Conservation (phyloP, 2,329 filamentous ascomycete species). For the Sporothrix euskadiensis region DNA sequence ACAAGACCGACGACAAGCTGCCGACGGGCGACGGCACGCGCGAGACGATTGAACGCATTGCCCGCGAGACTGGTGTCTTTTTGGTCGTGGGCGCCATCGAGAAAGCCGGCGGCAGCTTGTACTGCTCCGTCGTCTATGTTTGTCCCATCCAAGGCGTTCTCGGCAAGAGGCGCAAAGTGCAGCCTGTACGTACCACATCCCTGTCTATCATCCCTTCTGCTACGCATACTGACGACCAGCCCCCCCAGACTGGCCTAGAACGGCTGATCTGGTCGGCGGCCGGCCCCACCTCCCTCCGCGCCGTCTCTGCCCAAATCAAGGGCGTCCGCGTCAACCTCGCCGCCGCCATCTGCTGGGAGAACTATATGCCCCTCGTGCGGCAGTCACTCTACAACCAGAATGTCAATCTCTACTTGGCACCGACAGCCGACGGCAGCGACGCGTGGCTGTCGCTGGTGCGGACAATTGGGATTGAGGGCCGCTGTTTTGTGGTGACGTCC, state of each 20-base stretch:
- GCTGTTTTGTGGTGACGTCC: conserved; percentile 80
- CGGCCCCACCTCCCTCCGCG: conserved; percentile 72
- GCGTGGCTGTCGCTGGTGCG: conserved; percentile 82
- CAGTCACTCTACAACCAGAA: conserved; percentile 86
- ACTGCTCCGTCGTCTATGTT: conserved; percentile 80
- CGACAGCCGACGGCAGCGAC: conserved; percentile 81
- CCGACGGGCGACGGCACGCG: conserved; percentile 62
- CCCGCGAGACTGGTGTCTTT: conserved; percentile 77
- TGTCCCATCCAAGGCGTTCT: conserved; percentile 71
- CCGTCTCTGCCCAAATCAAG: conserved; percentile 75
- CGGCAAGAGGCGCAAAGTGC: conserved; percentile 88
- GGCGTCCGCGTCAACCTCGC: conserved; percentile 79
- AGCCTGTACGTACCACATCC: conserved; percentile 62
- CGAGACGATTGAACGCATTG: conserved; percentile 75
- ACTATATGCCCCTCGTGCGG: conserved; percentile 87
- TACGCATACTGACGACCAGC: not conserved
- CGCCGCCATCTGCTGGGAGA: conserved; percentile 94
- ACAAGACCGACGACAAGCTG: conserved; percentile 31
- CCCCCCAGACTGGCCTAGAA: conserved; percentile 66
- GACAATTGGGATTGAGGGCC: conserved; percentile 76
- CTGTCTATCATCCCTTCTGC: too few species aligned
- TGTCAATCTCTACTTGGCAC: conserved; percentile 86
- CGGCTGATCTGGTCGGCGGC: conserved; percentile 88
- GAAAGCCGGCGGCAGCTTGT: conserved; percentile 75
- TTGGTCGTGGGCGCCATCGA: conserved; percentile 79